These are phyloP conservation scores for Beauveria sp. DNA, from an alignment of 2,329 filamentous ascomycete genomes.

Conservation along the genomic window DNA sequence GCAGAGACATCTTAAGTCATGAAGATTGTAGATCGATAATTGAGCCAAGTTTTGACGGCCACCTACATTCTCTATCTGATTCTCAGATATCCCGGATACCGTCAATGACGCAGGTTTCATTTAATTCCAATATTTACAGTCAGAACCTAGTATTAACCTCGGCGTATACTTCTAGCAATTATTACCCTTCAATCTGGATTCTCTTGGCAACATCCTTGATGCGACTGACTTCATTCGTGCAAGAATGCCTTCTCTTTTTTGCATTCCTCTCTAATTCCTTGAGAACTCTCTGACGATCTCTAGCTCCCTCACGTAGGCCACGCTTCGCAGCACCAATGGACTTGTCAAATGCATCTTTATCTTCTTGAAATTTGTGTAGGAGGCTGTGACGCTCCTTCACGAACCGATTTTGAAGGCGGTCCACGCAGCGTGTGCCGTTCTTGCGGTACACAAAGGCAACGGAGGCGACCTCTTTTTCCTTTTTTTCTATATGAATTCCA, in stretches of 20 bases:
- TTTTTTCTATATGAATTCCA: neutral
- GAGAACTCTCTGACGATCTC: neutral
- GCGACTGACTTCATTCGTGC: neutral
- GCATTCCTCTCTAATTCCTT: constrained; percentile 2
- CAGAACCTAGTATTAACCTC: too few species aligned
- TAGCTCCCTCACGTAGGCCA: neutral
- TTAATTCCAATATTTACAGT: too few species aligned
- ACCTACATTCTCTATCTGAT: too few species aligned
- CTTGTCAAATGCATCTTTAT: neutral
- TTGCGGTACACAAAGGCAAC: neutral
- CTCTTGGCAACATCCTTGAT: neutral
- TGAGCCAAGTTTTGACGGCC: too few species aligned
- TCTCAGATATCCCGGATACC: too few species aligned
- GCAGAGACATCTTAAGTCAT: neutral
- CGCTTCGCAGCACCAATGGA: neutral
- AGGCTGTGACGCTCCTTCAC: neutral
- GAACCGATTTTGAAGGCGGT: neutral
- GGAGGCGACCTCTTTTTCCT: neutral
- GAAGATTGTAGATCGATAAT: too few species aligned
- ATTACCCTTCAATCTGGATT: neutral
- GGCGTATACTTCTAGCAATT: neutral
- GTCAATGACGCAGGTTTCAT: too few species aligned
- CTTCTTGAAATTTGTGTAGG: neutral
- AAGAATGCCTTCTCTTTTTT: neutral
- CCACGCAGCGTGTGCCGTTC: neutral